phyloP scores from a whole-genome alignment of 345 rosid species.

The Abelmoschus esculentus region DNA sequence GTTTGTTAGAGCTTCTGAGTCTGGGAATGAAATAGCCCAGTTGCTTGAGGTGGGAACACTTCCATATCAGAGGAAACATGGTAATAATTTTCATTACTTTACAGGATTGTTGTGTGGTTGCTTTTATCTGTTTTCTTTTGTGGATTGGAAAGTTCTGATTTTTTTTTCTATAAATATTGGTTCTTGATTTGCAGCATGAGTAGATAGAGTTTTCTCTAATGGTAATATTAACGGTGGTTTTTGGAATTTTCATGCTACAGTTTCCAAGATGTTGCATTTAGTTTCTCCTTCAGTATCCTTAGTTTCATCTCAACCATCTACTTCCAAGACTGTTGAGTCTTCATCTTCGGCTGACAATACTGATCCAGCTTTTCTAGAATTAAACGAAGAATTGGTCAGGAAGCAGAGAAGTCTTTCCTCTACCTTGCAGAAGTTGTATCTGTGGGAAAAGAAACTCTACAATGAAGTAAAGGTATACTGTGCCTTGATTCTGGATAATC shows the following conservation, averaged over 20 bases:
- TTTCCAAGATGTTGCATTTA: conserved; percentile 57
- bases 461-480: conserved; percentile 83
- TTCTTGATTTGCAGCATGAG: background rate
- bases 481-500: background rate
- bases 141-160: background rate
- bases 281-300: conserved; percentile 48
- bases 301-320: conserved; percentile 45
- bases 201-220: conserved; percentile 11
- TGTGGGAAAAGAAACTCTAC: conserved; percentile 96
- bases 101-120: background rate
- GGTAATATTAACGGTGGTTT: conserved; percentile 8
- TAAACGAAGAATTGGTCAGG: conserved; percentile 60
- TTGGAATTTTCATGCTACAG: conserved; percentile 29
- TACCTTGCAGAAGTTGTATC: conserved; percentile 68
- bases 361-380: conserved; percentile 36
- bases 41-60: conserved; percentile 86
- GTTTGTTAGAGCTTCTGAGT: conserved; percentile 72
- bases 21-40: conserved; percentile 67
- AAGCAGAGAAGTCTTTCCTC: conserved; percentile 79
- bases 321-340: conserved; percentile 43
- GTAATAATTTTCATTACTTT: conserved; percentile 20
- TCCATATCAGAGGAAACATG: conserved; percentile 71
- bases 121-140: background rate
- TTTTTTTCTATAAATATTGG: background rate
- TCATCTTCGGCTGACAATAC: conserved; percentile 30